phyloP scores from a whole-genome alignment of 2,329 filamentous ascomycete species.

The Colletotrichum costaricense region DNA sequence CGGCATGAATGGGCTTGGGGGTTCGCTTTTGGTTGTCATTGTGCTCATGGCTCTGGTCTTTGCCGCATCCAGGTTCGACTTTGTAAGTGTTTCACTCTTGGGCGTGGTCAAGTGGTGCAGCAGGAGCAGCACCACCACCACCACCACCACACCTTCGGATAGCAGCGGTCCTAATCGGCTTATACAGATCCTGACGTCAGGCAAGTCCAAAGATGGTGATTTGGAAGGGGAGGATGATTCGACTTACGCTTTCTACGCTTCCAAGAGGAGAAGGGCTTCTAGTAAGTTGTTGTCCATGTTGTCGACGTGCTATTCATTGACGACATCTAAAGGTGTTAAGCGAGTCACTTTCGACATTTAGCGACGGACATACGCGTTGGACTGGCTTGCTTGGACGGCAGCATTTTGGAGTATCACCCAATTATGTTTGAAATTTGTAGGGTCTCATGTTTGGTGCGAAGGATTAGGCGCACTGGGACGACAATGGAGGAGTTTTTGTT shows the following conservation, averaged over 20 bases:
- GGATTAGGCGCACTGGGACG: too few relatives aligned
- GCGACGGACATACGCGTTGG: too few relatives aligned
- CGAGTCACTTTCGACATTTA: constrained; percentile 32
- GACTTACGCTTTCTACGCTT: constrained; percentile 35
- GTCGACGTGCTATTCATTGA: background rate
- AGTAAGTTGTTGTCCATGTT: constrained; percentile 14
- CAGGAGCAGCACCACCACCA: background rate
- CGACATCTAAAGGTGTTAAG: constrained; percentile 15
- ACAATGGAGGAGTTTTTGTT: too few relatives aligned
- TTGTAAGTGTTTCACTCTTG: constrained; percentile 18
- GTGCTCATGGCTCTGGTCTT: constrained; percentile 32
- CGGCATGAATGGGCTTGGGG: constrained; percentile 21
- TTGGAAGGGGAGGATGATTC: constrained; percentile 33
- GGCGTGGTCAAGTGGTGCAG: too few relatives aligned
- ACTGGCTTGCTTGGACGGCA: too few relatives aligned
- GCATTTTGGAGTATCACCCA: too few relatives aligned
- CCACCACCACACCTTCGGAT: background rate
- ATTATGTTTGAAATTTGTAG: too few relatives aligned
- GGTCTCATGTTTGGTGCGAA: too few relatives aligned
- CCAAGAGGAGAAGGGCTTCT: constrained; percentile 30
- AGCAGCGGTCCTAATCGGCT: background rate
- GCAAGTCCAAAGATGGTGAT: constrained; percentile 21
- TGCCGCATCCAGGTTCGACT: constrained; percentile 33
- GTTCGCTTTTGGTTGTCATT: constrained; percentile 27
- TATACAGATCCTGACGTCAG: constrained; percentile 31